phyloP scores from a whole-genome alignment of 257 asterid genomes.

The Solanum piurae region DNA sequence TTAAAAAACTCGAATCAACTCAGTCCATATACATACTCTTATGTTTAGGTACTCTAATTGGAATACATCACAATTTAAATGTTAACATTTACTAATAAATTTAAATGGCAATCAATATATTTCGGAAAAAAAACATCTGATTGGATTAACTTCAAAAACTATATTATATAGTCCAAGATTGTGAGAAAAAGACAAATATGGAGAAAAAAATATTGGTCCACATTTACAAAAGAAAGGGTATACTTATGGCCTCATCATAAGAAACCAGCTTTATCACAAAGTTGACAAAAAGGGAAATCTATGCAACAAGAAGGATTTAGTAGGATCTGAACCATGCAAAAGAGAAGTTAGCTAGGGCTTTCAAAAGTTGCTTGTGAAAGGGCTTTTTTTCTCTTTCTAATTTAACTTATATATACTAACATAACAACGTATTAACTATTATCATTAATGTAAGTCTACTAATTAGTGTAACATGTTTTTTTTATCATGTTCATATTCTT shows the following conservation, averaged over 20 bases:
- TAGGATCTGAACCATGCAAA: constrained; percentile 30
- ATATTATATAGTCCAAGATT: constrained; percentile 7
- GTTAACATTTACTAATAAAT: background rate
- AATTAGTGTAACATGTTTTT: background rate
- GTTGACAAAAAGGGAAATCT: constrained; percentile 24
- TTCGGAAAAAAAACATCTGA: background rate
- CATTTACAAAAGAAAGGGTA: constrained; percentile 9
- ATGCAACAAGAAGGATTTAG: constrained; percentile 23
- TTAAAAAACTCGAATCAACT: too few relatives aligned
- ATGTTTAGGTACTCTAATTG: background rate
- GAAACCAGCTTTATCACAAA: constrained; percentile 35
- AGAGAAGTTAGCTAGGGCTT: constrained; percentile 22
- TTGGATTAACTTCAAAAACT: background rate
- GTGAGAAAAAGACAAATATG: constrained; percentile 18
- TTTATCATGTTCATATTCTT: too few relatives aligned
- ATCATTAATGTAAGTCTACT: background rate
- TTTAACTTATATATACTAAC: background rate
- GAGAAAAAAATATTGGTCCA: constrained; percentile 20
- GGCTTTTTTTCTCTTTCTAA: background rate
- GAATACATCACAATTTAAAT: background rate
- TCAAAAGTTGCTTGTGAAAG: background rate
- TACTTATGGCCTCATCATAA: constrained; percentile 21
- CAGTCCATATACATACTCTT: too few relatives aligned
- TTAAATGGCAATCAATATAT: background rate
- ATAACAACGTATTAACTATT: accelerated